phyloP scores from a whole-genome alignment of 441 rosid genomes.

The Manihot esculenta region DNA sequence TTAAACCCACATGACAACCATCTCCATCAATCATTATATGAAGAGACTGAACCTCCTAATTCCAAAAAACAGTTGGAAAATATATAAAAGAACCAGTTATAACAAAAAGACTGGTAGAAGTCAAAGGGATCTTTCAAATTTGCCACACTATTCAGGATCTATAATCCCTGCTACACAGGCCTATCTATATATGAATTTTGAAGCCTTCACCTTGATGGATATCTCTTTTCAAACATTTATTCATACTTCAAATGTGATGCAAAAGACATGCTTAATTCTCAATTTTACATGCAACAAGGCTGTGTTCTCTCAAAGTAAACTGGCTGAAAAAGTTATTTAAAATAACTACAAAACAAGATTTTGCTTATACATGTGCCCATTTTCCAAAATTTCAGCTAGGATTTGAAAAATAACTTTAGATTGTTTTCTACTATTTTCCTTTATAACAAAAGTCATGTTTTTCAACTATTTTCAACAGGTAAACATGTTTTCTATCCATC shows the following conservation, averaged over 20 bases:
- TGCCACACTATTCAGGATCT: neutral
- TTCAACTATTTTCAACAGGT: too few relatives aligned
- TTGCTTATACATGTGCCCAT: too few relatives aligned
- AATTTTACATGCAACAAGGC: too few relatives aligned
- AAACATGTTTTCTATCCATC: neutral
- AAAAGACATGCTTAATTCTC: neutral
- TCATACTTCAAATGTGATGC: neutral
- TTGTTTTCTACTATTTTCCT: too few relatives aligned
- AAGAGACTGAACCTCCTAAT: neutral
- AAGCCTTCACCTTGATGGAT: neutral
- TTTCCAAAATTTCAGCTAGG: too few relatives aligned
- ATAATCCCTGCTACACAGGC: neutral
- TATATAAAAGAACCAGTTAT: neutral
- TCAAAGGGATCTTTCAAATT: neutral
- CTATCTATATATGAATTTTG: neutral
- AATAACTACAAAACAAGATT: too few relatives aligned
- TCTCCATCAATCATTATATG: neutral
- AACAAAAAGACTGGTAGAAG: neutral
- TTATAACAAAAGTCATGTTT: too few relatives aligned
- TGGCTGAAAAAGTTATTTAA: too few relatives aligned
- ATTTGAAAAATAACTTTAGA: too few relatives aligned
- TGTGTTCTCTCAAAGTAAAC: too few relatives aligned
- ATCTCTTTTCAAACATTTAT: neutral
- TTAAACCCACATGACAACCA: neutral
- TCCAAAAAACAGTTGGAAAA: neutral